A percentile compares a stretch with the other conserved stretches of the same genome.
phyloP scores from a whole-genome alignment of 495 filamentous ascomycete genomes.

The Aspergillus funiculosus region DNA sequence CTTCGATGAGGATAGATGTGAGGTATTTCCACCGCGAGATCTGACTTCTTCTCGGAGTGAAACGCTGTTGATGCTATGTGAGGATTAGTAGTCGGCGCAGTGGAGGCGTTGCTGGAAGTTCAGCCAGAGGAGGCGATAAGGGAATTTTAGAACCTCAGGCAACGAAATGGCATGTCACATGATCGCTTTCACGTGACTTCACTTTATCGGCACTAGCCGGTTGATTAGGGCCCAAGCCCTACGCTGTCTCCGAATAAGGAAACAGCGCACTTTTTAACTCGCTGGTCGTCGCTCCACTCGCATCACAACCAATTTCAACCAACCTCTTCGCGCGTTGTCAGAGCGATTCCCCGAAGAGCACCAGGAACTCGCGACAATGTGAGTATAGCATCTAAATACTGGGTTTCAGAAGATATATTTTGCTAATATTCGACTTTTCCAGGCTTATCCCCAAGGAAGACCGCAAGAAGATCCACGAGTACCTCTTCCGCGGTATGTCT shows the following conservation, averaged over 20 bases:
- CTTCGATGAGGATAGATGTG: background rate
- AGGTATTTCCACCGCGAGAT: background rate
- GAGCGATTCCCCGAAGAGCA: constrained; percentile 56
- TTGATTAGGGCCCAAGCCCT: constrained; percentile 42
- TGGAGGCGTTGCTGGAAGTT: background rate
- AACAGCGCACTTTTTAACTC: constrained; percentile 39
- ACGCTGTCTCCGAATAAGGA: constrained; percentile 25
- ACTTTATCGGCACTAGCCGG: constrained; percentile 8
- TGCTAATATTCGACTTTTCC: constrained; percentile 12
- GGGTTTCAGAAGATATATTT: background rate
- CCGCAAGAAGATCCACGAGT: constrained; percentile 99
- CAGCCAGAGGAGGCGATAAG: background rate
- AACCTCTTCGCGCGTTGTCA: constrained; percentile 41
- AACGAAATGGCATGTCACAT: constrained; percentile 13
- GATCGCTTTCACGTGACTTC: constrained; percentile 12
- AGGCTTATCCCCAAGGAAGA: constrained; percentile 99
- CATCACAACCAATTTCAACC: constrained; percentile 34
- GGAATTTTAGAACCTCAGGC: constrained; percentile 12
- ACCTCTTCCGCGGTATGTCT: constrained; percentile 96
- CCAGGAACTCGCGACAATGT: constrained; percentile 58
- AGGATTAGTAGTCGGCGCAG: background rate
- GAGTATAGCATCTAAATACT: constrained; percentile 14
- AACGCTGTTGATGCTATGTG: background rate
- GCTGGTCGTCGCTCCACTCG: constrained; percentile 34
- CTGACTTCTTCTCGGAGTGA: background rate